Conservation (phyloP, 306 rosid genomes). For the Medicago lupulina region DNA sequence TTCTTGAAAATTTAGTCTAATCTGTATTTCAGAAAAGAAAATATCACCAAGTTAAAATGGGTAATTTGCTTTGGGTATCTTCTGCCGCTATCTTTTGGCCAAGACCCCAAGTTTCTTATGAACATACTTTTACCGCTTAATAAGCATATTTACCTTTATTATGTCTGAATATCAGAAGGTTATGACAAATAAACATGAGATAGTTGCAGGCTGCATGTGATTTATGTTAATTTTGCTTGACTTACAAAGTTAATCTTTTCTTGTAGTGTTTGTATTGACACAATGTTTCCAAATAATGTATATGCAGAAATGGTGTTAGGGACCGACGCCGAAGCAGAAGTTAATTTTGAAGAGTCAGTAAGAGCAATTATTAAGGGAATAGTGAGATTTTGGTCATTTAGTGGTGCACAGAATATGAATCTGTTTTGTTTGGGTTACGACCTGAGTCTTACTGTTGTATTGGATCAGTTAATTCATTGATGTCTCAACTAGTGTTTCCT, state of each 20-base stretch:
- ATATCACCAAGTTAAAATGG: background rate
- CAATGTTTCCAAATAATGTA: constrained; percentile 11
- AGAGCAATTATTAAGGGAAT: constrained; percentile 51
- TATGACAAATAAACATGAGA: no score
- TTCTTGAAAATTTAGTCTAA: background rate
- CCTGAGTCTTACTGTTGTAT: constrained; percentile 71
- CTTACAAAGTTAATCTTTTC: background rate
- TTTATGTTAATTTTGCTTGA: constrained; percentile 4
- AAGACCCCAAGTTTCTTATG: no score
- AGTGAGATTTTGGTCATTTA: constrained; percentile 61
- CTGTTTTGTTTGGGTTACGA: constrained; percentile 72
- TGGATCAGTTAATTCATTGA: constrained; percentile 72
- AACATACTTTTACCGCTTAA: background rate
- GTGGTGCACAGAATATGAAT: constrained; percentile 58
- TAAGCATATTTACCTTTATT: no score
- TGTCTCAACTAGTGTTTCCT: constrained; percentile 56
- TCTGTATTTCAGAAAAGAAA: background rate
- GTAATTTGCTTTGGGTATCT: background rate
- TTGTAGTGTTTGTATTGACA: constrained; percentile 35
- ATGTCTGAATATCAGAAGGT: no score
- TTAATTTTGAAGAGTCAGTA: constrained; percentile 48
- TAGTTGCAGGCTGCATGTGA: background rate
- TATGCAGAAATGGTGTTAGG: constrained; percentile 85
- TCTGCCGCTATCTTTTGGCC: background rate
- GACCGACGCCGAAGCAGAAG: constrained; percentile 96